Percentiles rank a stretch among this genome's conserved stretches.
phyloP scores from a whole-genome alignment of 192 early-diverging fungal genomes.

The Chytriomyces sp. region DNA sequence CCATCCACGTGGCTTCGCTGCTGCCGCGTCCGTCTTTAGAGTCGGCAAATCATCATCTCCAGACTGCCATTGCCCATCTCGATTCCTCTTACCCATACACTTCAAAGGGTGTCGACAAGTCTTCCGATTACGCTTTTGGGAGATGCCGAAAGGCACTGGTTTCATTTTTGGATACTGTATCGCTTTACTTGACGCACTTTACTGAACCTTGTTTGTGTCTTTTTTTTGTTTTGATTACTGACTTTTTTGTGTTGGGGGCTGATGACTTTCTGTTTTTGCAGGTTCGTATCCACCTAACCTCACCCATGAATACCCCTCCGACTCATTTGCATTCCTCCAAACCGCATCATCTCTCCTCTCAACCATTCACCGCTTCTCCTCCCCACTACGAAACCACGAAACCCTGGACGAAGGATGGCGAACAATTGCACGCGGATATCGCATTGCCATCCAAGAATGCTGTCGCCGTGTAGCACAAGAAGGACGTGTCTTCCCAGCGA shows the following conservation, averaged over 20 bases:
- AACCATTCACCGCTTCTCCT: conserved; percentile 77
- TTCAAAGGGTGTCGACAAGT: conserved; percentile 73
- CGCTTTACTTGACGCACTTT: conserved; percentile 58
- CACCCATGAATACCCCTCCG: conserved; percentile 78
- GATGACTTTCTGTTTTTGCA: conserved; percentile 13
- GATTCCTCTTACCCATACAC: conserved; percentile 86
- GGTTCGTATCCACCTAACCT: conserved; percentile 74
- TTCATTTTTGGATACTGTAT: conserved; percentile 66
- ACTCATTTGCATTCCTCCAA: conserved; percentile 81
- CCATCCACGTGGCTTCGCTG: conserved; percentile 69
- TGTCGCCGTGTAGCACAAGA: conserved; percentile 66
- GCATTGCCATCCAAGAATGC: conserved; percentile 74
- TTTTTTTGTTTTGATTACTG: not conserved
- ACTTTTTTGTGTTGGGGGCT: not conserved
- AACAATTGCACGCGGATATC: conserved; percentile 76
- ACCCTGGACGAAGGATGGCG: conserved; percentile 68
- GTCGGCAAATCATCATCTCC: conserved; percentile 71
- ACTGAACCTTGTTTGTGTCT: conserved; percentile 33
- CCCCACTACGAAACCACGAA: conserved; percentile 81
- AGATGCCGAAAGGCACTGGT: conserved; percentile 76
- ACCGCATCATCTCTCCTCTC: conserved; percentile 60
- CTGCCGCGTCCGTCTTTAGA: conserved; percentile 86
- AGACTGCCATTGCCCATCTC: conserved; percentile 71
- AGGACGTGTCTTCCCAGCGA: conserved; percentile 81
- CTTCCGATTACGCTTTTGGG: conserved; percentile 83